These are phyloP conservation scores for Fraxinus excelsior DNA, from an alignment of 257 asterid genomes.

Conservation along the genomic window DNA sequence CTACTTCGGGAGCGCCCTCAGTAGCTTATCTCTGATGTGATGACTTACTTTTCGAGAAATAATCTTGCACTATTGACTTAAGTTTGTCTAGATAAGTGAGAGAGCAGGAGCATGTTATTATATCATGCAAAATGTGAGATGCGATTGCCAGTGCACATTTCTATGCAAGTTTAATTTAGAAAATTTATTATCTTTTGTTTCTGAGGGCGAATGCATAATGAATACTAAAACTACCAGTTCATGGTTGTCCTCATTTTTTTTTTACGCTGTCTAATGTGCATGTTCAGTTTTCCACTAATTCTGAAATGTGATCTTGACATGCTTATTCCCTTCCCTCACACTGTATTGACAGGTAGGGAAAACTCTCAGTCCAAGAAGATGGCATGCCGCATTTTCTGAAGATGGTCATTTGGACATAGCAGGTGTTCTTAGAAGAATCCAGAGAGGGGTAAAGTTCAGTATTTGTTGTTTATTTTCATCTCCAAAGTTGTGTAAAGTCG, in stretches of 20 bases:
- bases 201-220: not conserved
- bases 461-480: conserved; percentile 16
- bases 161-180: not conserved
- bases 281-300: not conserved
- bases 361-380: conserved; percentile 89
- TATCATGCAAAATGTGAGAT: not conserved
- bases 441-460: conserved; percentile 75
- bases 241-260: not conserved
- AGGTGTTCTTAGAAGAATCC: conserved; percentile 92
- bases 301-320: conserved; percentile 4
- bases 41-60: not conserved
- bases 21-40: not conserved
- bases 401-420: conserved; percentile 93
- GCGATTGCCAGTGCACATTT: too few relatives aligned
- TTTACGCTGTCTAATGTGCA: not conserved
- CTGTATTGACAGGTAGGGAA: conserved; percentile 68
- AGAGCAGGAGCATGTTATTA: conserved; percentile 1
- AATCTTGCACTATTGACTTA: conserved; percentile 6
- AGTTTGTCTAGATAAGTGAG: not conserved
- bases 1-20: too few relatives aligned
- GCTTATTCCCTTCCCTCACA: conserved; percentile 1
- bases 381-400: conserved; percentile 81
- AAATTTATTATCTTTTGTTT: not conserved
- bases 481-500: conserved; percentile 14
- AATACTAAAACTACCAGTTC: conserved; percentile 3